Evolutionary conservation across 2,329 filamentous ascomycete species (phyloP).

Genomic region (Paraconiothyrium brasiliense): DNA sequence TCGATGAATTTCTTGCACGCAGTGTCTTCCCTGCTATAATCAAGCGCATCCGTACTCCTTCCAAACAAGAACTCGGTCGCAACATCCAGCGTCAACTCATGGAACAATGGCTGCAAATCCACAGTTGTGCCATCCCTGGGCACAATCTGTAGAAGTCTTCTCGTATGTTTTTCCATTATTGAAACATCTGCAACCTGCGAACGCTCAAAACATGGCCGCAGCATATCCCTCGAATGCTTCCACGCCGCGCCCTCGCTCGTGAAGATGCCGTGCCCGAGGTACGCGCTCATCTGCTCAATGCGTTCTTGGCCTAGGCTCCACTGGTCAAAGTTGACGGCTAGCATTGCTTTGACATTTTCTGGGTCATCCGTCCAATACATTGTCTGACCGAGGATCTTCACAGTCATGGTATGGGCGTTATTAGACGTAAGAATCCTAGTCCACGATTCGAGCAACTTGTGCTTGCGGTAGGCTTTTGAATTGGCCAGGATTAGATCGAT

Average conservation of each 20-base stretch:
- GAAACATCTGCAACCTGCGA: neutral
- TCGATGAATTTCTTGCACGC: constrained; percentile 27
- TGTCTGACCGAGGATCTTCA: constrained; percentile 18
- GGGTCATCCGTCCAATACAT: constrained; percentile 31
- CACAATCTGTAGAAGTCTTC: neutral
- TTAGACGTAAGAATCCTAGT: constrained; percentile 8
- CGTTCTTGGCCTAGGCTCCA: constrained; percentile 30
- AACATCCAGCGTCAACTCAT: constrained; percentile 1
- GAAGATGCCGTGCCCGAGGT: constrained; percentile 39
- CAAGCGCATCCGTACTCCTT: neutral
- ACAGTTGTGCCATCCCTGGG: constrained; percentile 4
- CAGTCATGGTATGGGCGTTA: constrained; percentile 23
- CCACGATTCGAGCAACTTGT: constrained; percentile 23
- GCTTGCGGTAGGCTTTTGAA: constrained; percentile 45
- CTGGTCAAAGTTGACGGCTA: constrained; percentile 29
- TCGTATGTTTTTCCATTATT: neutral
- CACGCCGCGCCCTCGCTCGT: constrained; percentile 35
- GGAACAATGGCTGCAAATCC: constrained; percentile 2
- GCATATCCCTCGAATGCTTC: constrained; percentile 6
- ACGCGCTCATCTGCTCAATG: constrained; percentile 20
- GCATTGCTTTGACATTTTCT: constrained; percentile 37
- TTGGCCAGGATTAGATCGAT: constrained; percentile 56
- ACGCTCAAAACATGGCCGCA: neutral
- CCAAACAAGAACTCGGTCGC: constrained; percentile 8
- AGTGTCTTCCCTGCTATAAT: constrained; percentile 1